A percentile compares a stretch with the other conserved stretches of the same genome.
These are phyloP conservation scores for Cystobasidium slooffiae DNA, from an alignment of 1,284 basidiomycete species.

Conservation along the genomic window DNA sequence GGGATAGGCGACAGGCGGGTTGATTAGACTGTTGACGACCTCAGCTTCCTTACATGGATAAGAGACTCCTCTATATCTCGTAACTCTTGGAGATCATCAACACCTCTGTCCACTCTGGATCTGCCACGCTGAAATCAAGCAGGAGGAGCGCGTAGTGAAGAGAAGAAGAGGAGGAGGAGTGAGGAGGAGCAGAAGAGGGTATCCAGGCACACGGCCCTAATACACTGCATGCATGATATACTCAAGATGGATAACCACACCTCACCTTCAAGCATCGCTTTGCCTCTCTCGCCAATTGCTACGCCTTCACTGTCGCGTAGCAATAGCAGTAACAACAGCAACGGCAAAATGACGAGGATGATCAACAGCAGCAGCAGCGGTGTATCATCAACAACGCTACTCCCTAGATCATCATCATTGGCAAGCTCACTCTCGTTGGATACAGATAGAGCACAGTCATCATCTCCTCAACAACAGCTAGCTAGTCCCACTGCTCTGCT, in stretches of 20 bases:
- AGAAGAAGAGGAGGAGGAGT: no score
- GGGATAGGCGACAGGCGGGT: no score
- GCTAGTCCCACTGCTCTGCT: slow-evolving; percentile 15
- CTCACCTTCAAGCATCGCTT: not conserved
- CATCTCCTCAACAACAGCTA: not conserved
- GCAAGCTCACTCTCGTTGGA: not conserved
- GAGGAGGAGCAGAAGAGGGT: not conserved
- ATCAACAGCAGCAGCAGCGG: not conserved
- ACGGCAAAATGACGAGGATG: not conserved
- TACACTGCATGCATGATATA: no score
- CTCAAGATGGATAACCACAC: no score
- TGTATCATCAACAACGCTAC: not conserved
- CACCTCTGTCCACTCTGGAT: not conserved
- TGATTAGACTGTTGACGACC: no score
- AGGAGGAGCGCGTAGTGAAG: not conserved
- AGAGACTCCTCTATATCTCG: no score
- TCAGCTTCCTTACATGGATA: no score
- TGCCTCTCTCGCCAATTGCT: not conserved
- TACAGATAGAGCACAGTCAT: not conserved
- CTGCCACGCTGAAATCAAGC: not conserved
- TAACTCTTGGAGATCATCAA: not conserved
- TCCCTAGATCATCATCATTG: not conserved
- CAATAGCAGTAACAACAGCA: slow-evolving; percentile 14
- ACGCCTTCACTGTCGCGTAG: not conserved
- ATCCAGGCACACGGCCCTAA: no score